Conservation (phyloP, 768 basidiomycete species). For the Naganishia onofrii region DNA sequence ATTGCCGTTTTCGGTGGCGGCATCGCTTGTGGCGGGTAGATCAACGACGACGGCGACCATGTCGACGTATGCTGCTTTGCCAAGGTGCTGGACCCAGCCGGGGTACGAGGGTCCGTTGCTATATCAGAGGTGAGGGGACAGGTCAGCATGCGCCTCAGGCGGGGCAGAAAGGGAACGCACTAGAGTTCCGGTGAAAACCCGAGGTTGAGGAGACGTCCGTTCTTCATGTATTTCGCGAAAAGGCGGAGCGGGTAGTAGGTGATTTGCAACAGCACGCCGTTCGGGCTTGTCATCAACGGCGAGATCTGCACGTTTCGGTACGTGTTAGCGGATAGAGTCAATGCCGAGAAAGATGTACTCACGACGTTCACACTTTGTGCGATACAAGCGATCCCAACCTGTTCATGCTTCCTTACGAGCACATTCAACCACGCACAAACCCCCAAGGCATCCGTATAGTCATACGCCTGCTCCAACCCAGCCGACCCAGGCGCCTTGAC, state of each 20-base stretch:
- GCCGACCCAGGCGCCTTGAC: slow-evolving; percentile 57
- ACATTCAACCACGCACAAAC: slow-evolving; percentile 65
- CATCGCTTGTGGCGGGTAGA: slow-evolving; percentile 31
- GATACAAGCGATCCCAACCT: slow-evolving; percentile 64
- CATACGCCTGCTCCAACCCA: slow-evolving; percentile 61
- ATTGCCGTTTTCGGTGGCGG: too few species aligned
- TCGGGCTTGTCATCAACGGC: slow-evolving; percentile 55
- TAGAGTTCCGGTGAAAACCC: slow-evolving; percentile 37
- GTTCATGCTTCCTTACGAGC: slow-evolving; percentile 62
- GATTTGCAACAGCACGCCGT: slow-evolving; percentile 56
- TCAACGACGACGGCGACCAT: slow-evolving; percentile 58
- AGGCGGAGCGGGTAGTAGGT: slow-evolving; percentile 58
- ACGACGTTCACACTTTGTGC: slow-evolving; percentile 59
- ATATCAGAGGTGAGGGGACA: neutral
- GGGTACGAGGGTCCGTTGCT: slow-evolving; percentile 58
- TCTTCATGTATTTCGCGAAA: slow-evolving; percentile 61
- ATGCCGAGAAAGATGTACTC: slow-evolving; percentile 27
- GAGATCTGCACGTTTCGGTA: slow-evolving; percentile 55
- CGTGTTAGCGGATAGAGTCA: slow-evolving; percentile 17
- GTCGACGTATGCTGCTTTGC: slow-evolving; percentile 56
- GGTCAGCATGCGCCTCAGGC: neutral
- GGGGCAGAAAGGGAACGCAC: slow-evolving; percentile 27
- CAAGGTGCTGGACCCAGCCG: slow-evolving; percentile 57
- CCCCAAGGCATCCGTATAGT: slow-evolving; percentile 60
- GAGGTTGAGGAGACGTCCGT: slow-evolving; percentile 26